phyloP scores from a whole-genome alignment of 169 alveolate genomes.

The Eimeria praecox region DNA sequence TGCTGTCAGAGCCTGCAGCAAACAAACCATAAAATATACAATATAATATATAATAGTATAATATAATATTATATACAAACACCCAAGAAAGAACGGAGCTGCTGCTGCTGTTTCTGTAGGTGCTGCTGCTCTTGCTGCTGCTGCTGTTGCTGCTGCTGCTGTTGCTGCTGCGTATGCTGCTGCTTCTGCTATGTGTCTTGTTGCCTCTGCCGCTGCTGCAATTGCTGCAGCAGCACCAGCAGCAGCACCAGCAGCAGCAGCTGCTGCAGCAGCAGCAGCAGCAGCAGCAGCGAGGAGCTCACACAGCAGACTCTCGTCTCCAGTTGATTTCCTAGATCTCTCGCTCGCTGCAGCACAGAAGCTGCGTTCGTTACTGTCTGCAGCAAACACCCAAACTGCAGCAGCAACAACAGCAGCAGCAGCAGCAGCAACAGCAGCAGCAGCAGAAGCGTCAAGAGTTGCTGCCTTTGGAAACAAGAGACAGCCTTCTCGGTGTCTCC shows the following conservation, averaged over 20 bases:
- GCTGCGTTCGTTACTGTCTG: constrained; percentile 50
- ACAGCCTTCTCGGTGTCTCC: too few relatives aligned
- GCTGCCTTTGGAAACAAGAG: neutral
- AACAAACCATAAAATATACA: neutral
- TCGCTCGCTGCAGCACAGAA: constrained; percentile 65
- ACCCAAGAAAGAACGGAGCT: neutral
- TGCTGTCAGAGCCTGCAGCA: constrained; percentile 71
- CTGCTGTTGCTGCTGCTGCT: constrained; percentile 1
- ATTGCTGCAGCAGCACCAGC: neutral
- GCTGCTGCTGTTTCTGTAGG: neutral
- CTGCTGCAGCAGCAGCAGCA: constrained; percentile 33
- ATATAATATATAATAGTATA: too few relatives aligned
- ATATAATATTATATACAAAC: too few relatives aligned
- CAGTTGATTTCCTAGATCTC: neutral
- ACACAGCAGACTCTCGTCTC: constrained; percentile 26
- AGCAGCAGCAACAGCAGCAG: constrained; percentile 23
- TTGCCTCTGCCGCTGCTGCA: constrained; percentile 14
- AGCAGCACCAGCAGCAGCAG: neutral
- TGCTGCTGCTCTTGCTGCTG: constrained; percentile 27
- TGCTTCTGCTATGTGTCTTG: neutral
- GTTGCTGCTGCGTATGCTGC: neutral
- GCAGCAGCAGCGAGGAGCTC: neutral
- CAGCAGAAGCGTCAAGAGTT: neutral
- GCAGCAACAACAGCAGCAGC: constrained; percentile 43
- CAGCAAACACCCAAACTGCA: constrained; percentile 72